Percentiles rank a stretch among this genome's conserved stretches.
phyloP scores from a whole-genome alignment of 768 basidiomycete species.

The Mycena chlorophos region DNA sequence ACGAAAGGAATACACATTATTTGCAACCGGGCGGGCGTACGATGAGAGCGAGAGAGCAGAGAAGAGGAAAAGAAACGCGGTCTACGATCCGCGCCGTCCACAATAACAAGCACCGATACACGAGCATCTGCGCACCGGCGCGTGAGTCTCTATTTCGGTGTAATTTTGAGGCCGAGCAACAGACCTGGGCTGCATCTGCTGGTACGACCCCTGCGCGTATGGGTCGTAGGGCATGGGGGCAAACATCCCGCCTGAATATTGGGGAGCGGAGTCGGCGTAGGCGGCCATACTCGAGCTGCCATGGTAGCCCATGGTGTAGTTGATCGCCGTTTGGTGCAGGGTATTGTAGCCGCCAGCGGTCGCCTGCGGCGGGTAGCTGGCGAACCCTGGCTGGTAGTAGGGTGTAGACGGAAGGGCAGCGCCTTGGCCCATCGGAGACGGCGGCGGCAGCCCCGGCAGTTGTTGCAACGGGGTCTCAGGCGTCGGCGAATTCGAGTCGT shows the following conservation, averaged over 20 bases:
- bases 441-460: neutral
- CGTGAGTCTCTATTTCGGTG: neutral
- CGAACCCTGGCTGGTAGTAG: neutral
- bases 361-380: neutral
- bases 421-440: neutral
- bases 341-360: neutral
- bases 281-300: neutral
- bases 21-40: neutral
- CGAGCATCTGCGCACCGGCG: neutral
- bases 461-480: conserved; percentile 2
- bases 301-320: neutral
- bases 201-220: neutral
- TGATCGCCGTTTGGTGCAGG: neutral
- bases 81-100: neutral
- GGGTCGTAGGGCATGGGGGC: neutral
- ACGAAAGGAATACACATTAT: neutral
- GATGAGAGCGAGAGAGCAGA: neutral
- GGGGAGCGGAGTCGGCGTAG: neutral
- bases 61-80: neutral
- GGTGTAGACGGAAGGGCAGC: neutral
- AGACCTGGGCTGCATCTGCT: neutral
- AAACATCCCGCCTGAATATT: neutral
- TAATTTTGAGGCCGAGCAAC: neutral
- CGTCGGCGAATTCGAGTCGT: conserved; percentile 19
- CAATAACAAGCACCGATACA: neutral